These are phyloP conservation scores for Zymoseptoria tritici DNA, from an alignment of 2,329 filamentous ascomycete species.

Conservation along the genomic window DNA sequence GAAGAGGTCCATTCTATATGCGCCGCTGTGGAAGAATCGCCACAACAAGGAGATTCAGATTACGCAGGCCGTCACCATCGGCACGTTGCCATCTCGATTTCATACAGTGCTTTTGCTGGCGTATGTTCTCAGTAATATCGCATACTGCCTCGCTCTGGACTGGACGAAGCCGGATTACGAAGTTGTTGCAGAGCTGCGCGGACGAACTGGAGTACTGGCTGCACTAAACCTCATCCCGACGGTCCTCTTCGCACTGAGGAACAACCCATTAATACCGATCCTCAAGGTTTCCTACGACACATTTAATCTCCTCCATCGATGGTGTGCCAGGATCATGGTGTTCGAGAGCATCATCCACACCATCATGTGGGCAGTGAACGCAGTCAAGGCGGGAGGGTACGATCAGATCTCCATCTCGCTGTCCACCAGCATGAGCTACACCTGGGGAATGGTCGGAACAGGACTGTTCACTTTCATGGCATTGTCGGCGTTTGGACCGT, in stretches of 20 bases:
- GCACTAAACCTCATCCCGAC: slow-evolving; percentile 88
- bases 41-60: slow-evolving; percentile 70
- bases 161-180: slow-evolving; percentile 32
- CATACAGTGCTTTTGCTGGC: slow-evolving; percentile 61
- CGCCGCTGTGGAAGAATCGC: slow-evolving; percentile 64
- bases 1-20: slow-evolving; percentile 57
- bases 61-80: slow-evolving; percentile 60
- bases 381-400: slow-evolving; percentile 52
- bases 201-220: slow-evolving; percentile 74
- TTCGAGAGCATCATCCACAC: slow-evolving; percentile 64
- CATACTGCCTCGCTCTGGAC: slow-evolving; percentile 65
- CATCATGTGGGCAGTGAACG: slow-evolving; percentile 65
- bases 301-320: slow-evolving; percentile 84
- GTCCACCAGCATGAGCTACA: slow-evolving; percentile 54
- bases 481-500: slow-evolving; percentile 64
- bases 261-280: slow-evolving; percentile 80
- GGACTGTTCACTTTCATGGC: slow-evolving; percentile 58
- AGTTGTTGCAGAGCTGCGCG: slow-evolving; percentile 73
- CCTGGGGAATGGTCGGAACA: slow-evolving; percentile 53
- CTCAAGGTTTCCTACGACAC: slow-evolving; percentile 91
- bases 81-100: slow-evolving; percentile 72
- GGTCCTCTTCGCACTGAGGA: slow-evolving; percentile 79
- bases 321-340: slow-evolving; percentile 69
- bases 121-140: slow-evolving; percentile 66
- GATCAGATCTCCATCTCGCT: slow-evolving; percentile 50